These are phyloP conservation scores for Xylariaceae sp. DNA, from an alignment of 2,329 filamentous ascomycete genomes.

Conservation along the genomic window DNA sequence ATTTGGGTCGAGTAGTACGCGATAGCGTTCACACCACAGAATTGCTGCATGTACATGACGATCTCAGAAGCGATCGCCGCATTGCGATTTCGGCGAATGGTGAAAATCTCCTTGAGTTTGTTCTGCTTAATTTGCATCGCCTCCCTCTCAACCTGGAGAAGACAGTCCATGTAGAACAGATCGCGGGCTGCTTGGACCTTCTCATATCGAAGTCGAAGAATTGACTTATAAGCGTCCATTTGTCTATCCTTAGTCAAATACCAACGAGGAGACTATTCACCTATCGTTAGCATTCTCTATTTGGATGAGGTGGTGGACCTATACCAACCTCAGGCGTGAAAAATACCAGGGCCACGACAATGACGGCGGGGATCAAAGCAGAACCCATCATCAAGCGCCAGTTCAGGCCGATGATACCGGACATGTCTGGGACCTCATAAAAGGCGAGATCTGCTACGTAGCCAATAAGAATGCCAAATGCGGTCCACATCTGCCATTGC, in stretches of 20 bases:
- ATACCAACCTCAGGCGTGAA: constrained; percentile 45
- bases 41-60: constrained; percentile 72
- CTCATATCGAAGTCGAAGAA: constrained; percentile 54
- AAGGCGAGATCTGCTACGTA: constrained; percentile 67
- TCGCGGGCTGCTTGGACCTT: constrained; percentile 62
- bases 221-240: constrained; percentile 52
- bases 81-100: constrained; percentile 65
- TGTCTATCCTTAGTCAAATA: constrained; percentile 56
- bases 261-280: constrained; percentile 38
- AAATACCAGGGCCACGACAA: constrained; percentile 61
- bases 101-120: constrained; percentile 62
- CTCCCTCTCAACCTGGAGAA: constrained; percentile 62
- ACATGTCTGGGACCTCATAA: constrained; percentile 58
- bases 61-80: constrained; percentile 65
- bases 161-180: constrained; percentile 61
- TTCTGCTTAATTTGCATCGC: constrained; percentile 55
- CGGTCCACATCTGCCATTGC: constrained; percentile 69
- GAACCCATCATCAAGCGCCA: constrained; percentile 75
- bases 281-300: constrained; percentile 10
- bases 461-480: constrained; percentile 62
- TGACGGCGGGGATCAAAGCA: constrained; percentile 65
- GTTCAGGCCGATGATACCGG: constrained; percentile 60
- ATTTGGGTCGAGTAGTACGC: constrained; percentile 64
- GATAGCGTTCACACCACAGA: constrained; percentile 54
- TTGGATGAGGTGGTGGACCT: neutral